These are phyloP conservation scores for Salix udensis DNA, from an alignment of 345 rosid species.

Conservation along the genomic window DNA sequence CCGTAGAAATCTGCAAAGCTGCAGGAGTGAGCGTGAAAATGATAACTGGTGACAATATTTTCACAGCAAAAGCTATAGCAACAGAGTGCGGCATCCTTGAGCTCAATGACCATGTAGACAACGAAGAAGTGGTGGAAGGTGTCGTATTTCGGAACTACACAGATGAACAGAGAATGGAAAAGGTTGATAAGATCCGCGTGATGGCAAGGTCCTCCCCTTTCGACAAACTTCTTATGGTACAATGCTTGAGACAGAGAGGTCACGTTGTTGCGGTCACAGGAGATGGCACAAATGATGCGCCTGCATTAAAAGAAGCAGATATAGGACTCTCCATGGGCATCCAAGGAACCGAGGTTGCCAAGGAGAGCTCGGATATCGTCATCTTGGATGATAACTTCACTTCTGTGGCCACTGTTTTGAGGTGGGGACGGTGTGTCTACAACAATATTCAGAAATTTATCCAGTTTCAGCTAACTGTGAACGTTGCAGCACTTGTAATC, in stretches of 20 bases:
- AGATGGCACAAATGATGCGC: slow-evolving; percentile 31
- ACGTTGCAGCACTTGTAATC: slow-evolving; percentile 32
- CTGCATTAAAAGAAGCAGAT: slow-evolving; percentile 29
- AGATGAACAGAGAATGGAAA: slow-evolving; percentile 20
- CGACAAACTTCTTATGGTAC: slow-evolving; percentile 29
- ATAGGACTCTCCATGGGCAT: slow-evolving; percentile 32
- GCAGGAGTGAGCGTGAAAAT: slow-evolving; percentile 28
- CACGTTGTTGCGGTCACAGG: slow-evolving; percentile 32
- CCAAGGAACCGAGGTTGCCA: slow-evolving; percentile 33
- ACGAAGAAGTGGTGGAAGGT: slow-evolving; percentile 18
- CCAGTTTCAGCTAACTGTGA: slow-evolving; percentile 28
- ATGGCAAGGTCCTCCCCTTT: slow-evolving; percentile 31
- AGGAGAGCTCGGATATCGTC: slow-evolving; percentile 27
- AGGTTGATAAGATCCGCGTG: slow-evolving; percentile 18
- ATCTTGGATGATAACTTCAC: slow-evolving; percentile 31
- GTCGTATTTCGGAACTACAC: slow-evolving; percentile 25
- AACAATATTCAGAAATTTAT: slow-evolving; percentile 29
- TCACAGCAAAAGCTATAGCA: slow-evolving; percentile 32
- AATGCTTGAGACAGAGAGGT: slow-evolving; percentile 22
- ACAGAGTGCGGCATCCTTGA: slow-evolving; percentile 26
- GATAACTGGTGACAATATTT: slow-evolving; percentile 27
- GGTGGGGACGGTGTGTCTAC: slow-evolving; percentile 30
- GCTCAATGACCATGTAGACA: neutral
- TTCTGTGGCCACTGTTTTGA: slow-evolving; percentile 24
- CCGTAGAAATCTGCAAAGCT: slow-evolving; percentile 21